Conservation (phyloP, 108 stramenopile species). For the Pelagomonas calceolata region DNA sequence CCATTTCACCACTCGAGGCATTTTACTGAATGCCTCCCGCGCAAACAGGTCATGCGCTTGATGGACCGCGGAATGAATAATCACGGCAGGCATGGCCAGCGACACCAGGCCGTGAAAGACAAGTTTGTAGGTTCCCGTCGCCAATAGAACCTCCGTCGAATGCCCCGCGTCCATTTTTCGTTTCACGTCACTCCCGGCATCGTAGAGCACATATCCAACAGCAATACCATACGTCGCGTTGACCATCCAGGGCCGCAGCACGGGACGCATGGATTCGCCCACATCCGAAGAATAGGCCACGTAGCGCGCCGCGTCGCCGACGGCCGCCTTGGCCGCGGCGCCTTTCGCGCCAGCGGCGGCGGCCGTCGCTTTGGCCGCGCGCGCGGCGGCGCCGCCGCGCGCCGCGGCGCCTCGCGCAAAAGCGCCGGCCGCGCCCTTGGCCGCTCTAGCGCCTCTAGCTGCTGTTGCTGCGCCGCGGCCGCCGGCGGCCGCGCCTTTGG, state of each 20-base stretch:
- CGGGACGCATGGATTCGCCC: conserved; percentile 10
- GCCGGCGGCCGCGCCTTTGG: not conserved
- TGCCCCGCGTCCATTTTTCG: not conserved
- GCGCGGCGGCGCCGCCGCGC: too few species aligned
- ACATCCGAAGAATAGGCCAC: conserved; percentile 10
- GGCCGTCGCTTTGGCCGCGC: too few species aligned
- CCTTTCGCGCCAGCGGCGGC: not conserved
- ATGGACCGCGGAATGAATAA: not conserved
- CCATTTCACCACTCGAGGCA: not conserved
- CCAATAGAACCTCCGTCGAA: not conserved
- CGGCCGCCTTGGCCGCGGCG: not conserved
- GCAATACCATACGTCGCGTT: conserved; percentile 9
- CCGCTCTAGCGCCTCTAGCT: too few species aligned
- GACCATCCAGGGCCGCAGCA: conserved; percentile 6
- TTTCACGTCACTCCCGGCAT: not conserved
- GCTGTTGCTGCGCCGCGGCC: too few species aligned
- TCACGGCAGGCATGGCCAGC: not conserved
- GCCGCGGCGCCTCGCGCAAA: too few species aligned
- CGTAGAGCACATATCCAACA: conserved; percentile 8
- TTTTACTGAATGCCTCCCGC: not conserved
- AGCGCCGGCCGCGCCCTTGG: too few species aligned
- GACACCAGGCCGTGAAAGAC: conserved; percentile 8
- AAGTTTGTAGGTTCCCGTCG: not conserved
- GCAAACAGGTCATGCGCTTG: not conserved
- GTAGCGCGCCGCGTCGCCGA: not conserved